A percentile compares a stretch with the other conserved stretches of the same genome.
These are phyloP conservation scores for Mycena rosella DNA, from an alignment of 768 basidiomycete species.

Conservation along the genomic window DNA sequence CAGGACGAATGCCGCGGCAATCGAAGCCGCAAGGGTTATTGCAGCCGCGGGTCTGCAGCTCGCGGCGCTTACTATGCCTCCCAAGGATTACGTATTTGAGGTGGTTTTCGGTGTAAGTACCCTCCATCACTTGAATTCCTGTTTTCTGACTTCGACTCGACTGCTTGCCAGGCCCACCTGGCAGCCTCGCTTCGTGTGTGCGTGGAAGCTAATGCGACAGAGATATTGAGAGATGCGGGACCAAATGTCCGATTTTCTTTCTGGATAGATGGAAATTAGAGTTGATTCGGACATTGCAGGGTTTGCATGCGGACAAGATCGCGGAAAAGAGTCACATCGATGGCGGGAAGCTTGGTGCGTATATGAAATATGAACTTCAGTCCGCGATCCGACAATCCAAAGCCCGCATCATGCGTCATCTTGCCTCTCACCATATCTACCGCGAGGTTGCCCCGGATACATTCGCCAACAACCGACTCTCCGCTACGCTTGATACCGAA, in stretches of 20 bases:
- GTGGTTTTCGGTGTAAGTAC: constrained; percentile 41
- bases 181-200: constrained; percentile 44
- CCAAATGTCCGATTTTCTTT: constrained; percentile 37
- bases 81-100: constrained; percentile 17
- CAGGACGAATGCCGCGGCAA: constrained; percentile 37
- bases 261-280: background rate
- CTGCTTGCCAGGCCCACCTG: constrained; percentile 13
- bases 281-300: constrained; percentile 34
- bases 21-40: constrained; percentile 44
- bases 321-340: constrained; percentile 43
- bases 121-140: constrained; percentile 14
- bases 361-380: constrained; percentile 1
- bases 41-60: constrained; percentile 49
- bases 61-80: constrained; percentile 33
- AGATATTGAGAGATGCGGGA: constrained; percentile 53
- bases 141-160: constrained; percentile 22
- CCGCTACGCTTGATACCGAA: constrained; percentile 46
- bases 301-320: constrained; percentile 49
- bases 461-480: constrained; percentile 51
- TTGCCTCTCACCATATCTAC: constrained; percentile 50
- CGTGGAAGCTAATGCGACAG: constrained; percentile 48
- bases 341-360: constrained; percentile 48
- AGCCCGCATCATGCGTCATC: constrained; percentile 48
- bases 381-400: constrained; percentile 27
- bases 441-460: constrained; percentile 47